Conservation (phyloP, 371 early-diverging fungal genomes). For the Fennellomyces sp. region DNA sequence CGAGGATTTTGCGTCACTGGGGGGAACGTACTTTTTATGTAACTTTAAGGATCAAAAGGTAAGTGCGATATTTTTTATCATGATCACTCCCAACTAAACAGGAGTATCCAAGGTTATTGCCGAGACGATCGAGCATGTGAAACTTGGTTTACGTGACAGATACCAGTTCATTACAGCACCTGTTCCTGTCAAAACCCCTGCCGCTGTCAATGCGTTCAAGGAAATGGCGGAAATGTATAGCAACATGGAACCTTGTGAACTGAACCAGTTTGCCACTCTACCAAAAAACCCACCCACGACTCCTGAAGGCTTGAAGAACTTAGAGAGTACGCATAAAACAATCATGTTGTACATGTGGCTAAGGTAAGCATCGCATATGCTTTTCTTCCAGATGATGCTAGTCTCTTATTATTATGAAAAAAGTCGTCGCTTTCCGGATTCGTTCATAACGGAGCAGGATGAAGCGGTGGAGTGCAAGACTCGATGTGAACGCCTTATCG, state of each 20-base stretch:
- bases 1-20: constrained; percentile 68
- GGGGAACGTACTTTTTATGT: constrained; percentile 78
- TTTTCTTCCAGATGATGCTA: neutral
- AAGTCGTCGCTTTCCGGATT: constrained; percentile 55
- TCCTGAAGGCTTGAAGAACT: constrained; percentile 35
- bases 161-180: constrained; percentile 74
- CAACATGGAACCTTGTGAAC: constrained; percentile 25
- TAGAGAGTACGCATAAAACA: constrained; percentile 76
- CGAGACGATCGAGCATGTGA: constrained; percentile 60
- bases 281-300: constrained; percentile 36
- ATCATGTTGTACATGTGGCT: constrained; percentile 92
- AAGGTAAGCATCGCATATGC: constrained; percentile 56
- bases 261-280: constrained; percentile 56
- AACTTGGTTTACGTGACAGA: constrained; percentile 63
- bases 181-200: constrained; percentile 46
- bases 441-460: constrained; percentile 34
- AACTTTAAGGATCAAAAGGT: constrained; percentile 70
- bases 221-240: constrained; percentile 48
- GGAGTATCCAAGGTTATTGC: constrained; percentile 53
- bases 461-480: constrained; percentile 35
- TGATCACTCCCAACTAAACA: neutral
- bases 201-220: constrained; percentile 24
- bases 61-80: constrained; percentile 1
- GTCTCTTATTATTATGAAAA: neutral
- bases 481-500: constrained; percentile 53